Evolutionary conservation across 768 basidiomycete genomes (phyloP), one percentile per base, ranked within the genome.

Genomic region (Tylopilus felleus): DNA sequence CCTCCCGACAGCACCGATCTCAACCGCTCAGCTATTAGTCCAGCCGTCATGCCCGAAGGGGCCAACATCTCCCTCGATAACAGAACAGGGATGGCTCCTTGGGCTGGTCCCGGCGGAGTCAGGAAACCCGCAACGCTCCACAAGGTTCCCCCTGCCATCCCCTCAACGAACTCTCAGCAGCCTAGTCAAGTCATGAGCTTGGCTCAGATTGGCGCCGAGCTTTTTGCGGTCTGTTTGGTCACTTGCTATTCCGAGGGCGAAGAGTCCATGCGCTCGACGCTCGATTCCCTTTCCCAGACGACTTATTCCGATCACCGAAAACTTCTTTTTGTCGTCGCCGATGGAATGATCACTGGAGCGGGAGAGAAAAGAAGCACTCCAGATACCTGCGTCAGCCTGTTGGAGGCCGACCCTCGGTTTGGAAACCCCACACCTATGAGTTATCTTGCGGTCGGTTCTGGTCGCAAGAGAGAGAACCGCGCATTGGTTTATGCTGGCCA

Each of bases 401-500:
- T 99, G 46, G 94, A 98, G 61, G 90, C 90, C 4, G 97, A 99
- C 71, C 88, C 91, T 23, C 80, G 97, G 14, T 99, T 98, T 65
- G 97, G 96, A 23, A 93, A 97, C 63, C 97, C 97, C 3, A 83
- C 84, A 42, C 93, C 96, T 5, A 96, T 98, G 95, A 85, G 80
- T 57, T 99, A 98, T 66, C 73, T 80, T 52, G 90, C 97, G 2
- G 93, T 99, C 27, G 97, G 93, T 2, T 82, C 87, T 9, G 96
- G 97, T 36, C 3, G 73, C 83, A 19, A 98, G 76, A 80, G 79
- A 49, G 86, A 94, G 67, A 99, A 99, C 63, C 81, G 93, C 51
- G 96, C 96, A 8, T 91, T 97, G 91, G 90, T 98, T 19, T 98
- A 99, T 76, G 97, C 97, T 48, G 97, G 97, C n/a, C 96, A 99